Percentiles rank a stretch among this genome's conserved stretches.
These are phyloP conservation scores for Solanum etuberosum DNA, from an alignment of 257 asterid genomes.

Conservation along the genomic window DNA sequence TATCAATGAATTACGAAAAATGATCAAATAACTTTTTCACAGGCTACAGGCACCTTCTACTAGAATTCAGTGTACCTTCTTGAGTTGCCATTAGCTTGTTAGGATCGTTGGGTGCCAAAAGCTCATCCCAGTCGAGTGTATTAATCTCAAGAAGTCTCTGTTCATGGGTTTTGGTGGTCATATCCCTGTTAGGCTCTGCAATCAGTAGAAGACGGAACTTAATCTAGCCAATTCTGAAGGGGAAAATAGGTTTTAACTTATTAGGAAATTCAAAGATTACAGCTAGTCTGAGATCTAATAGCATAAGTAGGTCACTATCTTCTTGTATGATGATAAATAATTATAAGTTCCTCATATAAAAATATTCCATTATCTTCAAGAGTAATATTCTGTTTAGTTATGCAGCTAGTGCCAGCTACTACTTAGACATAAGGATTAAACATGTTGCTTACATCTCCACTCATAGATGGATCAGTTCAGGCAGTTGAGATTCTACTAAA, in stretches of 20 bases:
- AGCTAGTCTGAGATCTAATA: not conserved
- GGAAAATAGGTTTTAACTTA: not conserved
- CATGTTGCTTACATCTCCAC: not conserved
- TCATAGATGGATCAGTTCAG: not conserved
- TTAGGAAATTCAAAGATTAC: not conserved
- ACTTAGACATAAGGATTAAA: not conserved
- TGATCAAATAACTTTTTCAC: not conserved
- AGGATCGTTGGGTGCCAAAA: conserved; percentile 56
- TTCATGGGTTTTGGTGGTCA: conserved; percentile 46
- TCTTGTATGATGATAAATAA: not conserved
- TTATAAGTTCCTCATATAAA: not conserved
- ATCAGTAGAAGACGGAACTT: conserved; percentile 8
- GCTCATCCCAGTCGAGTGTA: conserved; percentile 99
- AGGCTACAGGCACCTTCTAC: not conserved
- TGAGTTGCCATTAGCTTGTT: conserved; percentile 31
- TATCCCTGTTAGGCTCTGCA: conserved; percentile 40
- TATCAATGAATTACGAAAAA: not conserved
- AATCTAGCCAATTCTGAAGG: conserved; percentile 3
- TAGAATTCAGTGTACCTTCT: conserved; percentile 36
- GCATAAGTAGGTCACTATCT: not conserved
- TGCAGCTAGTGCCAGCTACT: not conserved
- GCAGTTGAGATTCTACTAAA: not conserved
- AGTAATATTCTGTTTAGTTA: not conserved
- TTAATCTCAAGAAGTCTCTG: conserved; percentile 76
- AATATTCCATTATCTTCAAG: not conserved